Evolutionary conservation across 108 stramenopile genomes (phyloP).

Genomic region (Nannochloropsis gaditana): DNA sequence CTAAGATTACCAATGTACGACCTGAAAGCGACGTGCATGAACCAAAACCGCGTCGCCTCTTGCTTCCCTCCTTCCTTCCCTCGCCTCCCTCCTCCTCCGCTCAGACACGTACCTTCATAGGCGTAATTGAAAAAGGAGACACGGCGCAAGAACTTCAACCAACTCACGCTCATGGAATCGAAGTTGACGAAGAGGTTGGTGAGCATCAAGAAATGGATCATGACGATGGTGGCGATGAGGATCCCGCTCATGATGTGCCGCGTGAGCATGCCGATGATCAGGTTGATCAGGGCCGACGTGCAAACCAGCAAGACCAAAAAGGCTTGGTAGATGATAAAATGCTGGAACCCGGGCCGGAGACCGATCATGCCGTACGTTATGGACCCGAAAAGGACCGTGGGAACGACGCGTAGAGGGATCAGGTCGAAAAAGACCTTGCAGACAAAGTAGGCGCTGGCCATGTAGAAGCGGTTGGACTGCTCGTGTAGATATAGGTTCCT

Average conservation of each 20-base stretch:
- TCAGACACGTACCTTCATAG: background rate
- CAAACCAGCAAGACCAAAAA: background rate
- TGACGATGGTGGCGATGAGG: background rate
- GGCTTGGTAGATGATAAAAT: background rate
- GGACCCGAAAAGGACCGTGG: background rate
- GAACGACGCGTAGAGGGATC: background rate
- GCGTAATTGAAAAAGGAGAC: background rate
- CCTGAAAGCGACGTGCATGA: background rate
- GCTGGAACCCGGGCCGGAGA: background rate
- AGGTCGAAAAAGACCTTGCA: background rate
- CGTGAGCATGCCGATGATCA: background rate
- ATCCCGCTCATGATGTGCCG: background rate
- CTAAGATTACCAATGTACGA: too few relatives aligned
- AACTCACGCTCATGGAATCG: background rate
- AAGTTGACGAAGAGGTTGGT: background rate
- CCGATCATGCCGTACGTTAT: background rate
- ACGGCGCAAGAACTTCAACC: background rate
- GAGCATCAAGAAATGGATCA: background rate
- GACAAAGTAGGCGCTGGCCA: background rate
- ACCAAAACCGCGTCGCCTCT: background rate
- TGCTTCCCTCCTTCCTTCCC: background rate
- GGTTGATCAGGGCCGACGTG: background rate
- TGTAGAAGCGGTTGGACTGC: background rate
- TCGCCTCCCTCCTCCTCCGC: background rate
- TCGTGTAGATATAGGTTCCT: background rate